phyloP scores from a whole-genome alignment of 2,329 filamentous ascomycete genomes.

The Xenosphaeropsis pyriputrescens region DNA sequence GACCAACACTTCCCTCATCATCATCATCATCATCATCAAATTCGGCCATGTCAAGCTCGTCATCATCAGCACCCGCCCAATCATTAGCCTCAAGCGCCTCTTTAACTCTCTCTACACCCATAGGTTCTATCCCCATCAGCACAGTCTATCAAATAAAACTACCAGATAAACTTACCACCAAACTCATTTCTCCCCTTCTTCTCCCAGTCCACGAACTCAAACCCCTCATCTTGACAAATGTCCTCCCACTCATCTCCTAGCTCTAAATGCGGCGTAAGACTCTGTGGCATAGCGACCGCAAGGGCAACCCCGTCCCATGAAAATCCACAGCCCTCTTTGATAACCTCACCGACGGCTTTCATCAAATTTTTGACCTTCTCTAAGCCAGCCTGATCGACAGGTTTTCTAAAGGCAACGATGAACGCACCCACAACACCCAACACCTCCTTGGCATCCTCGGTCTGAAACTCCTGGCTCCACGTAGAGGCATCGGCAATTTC shows the following conservation, averaged over 20 bases:
- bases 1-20: constrained; percentile 13
- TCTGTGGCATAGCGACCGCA: constrained; percentile 35
- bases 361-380: constrained; percentile 25
- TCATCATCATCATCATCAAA: constrained; percentile 20
- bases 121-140: constrained; percentile 30
- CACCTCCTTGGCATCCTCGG: constrained; percentile 46
- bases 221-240: constrained; percentile 34
- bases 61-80: constrained; percentile 30
- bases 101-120: constrained; percentile 39
- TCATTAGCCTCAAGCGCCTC: constrained; percentile 54
- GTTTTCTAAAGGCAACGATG: constrained; percentile 36
- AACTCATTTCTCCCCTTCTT: constrained; percentile 36
- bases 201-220: constrained; percentile 48
- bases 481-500: constrained; percentile 15
- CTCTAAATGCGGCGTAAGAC: constrained; percentile 19
- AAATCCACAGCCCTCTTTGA: constrained; percentile 41
- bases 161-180: constrained; percentile 29
- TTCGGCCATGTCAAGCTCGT: constrained; percentile 12
- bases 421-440: constrained; percentile 44
- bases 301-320: constrained; percentile 50
- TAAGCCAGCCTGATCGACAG: constrained; percentile 12
- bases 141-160: background rate
- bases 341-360: constrained; percentile 35
- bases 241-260: constrained; percentile 40
- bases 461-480: constrained; percentile 45